Evolutionary conservation across 306 rosid species (phyloP).

Genomic region (Cucumis sativus): Cucumber_9930_V3 NC_026661.2:17744501-17745000

Average conservation of each 20-base stretch:
- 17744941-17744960: background rate
- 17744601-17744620: slow-evolving; percentile 20
- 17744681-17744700: background rate
- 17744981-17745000: background rate
- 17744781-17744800: slow-evolving; percentile 82
- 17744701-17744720: slow-evolving; percentile 19
- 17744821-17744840: slow-evolving; percentile 75
- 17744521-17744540: rapidly evolving
- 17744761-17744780: slow-evolving; percentile 68
- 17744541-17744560: background rate
- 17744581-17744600: slow-evolving; percentile 32
- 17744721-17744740: slow-evolving; percentile 73
- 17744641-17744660: slow-evolving; percentile 11
- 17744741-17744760: slow-evolving; percentile 51
- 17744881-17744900: slow-evolving; percentile 26
- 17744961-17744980: background rate
- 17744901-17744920: background rate
- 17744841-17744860: slow-evolving; percentile 81
- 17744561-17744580: slow-evolving; percentile 6
- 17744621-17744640: slow-evolving; percentile 37
- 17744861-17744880: slow-evolving; percentile 84
- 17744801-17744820: slow-evolving; percentile 54
- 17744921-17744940: background rate
- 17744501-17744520: background rate
- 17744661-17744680: slow-evolving; percentile 1